These are phyloP conservation scores for Suillus cothurnatus DNA, from an alignment of 768 basidiomycete genomes.

Conservation along the genomic window DNA sequence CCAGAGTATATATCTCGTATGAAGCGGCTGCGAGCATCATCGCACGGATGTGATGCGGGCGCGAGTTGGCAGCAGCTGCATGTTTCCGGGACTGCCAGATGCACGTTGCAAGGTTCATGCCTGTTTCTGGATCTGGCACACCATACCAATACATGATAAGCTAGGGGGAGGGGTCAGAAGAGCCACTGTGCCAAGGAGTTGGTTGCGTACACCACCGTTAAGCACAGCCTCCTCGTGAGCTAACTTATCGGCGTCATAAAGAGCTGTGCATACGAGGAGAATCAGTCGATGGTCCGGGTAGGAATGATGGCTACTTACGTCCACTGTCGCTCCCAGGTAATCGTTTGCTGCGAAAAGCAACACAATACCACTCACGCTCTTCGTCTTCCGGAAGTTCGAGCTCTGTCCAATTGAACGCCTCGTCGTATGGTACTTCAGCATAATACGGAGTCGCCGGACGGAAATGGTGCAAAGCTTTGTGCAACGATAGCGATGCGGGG, in stretches of 20 bases:
- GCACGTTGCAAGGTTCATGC: slow-evolving; percentile 92
- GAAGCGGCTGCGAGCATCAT: slow-evolving; percentile 77
- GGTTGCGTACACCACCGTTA: slow-evolving; percentile 73
- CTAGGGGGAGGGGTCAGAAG: slow-evolving; percentile 34
- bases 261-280: slow-evolving; percentile 43
- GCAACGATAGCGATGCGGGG: slow-evolving; percentile 78
- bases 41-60: slow-evolving; percentile 80
- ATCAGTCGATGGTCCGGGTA: neutral
- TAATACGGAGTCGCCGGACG: slow-evolving; percentile 61
- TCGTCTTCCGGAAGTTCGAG: slow-evolving; percentile 67
- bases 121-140: slow-evolving; percentile 69
- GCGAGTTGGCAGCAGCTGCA: slow-evolving; percentile 77
- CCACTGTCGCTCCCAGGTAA: slow-evolving; percentile 68
- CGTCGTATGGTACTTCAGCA: slow-evolving; percentile 60
- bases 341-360: slow-evolving; percentile 84
- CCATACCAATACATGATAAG: slow-evolving; percentile 96
- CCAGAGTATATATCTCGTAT: slow-evolving; percentile 79
- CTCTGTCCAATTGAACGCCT: slow-evolving; percentile 89
- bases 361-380: slow-evolving; percentile 90
- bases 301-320: slow-evolving; percentile 43
- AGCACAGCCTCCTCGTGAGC: slow-evolving; percentile 94
- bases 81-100: slow-evolving; percentile 91
- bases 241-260: slow-evolving; percentile 84
- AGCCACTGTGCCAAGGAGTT: neutral
- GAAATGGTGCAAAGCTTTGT: slow-evolving; percentile 84